Base-by-base conservation (phyloP, 2,329 filamentous ascomycete species). In the Pyrenophora seminiperda region DNA sequence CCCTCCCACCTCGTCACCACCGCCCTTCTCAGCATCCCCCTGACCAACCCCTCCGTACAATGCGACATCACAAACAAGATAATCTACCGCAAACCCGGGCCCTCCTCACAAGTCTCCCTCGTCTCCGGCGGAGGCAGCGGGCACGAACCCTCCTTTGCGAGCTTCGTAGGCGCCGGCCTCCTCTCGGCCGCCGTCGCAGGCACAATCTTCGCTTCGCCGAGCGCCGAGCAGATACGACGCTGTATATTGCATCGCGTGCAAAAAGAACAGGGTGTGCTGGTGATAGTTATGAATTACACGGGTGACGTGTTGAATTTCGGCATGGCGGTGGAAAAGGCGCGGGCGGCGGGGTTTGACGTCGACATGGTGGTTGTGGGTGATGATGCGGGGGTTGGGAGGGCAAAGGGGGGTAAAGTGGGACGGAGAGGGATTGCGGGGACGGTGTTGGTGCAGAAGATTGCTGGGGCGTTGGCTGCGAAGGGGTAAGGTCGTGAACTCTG, bases 221-320 rank as follows among this genome's bases (percentile, higher is more conserved):
- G 83, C 5, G 87, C 90, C 0, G 87, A 94, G 74, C 92, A 97
- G 76, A 86, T 97, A 46, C 84, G 90, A 47, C 80, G 83, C 59
- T 90, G 86, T 51, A 87, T 95, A 44, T 83, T 87, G 66, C 82
- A 85, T 33, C 81, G 89, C 15, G 88, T 96, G 3, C 84, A 89
- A 53, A 81, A 82, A 3, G 79, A 82, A 36, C 82, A 84, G 54
- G 93, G 92, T 18, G 88, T 96, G 1, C 73, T 97, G 32, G 88
- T 96, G n/a, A 87, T 92, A 5, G 89, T 96, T 22, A 96, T 96
- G 90, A 97, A 97, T 73, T 96, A 96, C 74, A 96, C 91, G 24
- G 78, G 78, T 2, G 78, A 80, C 54, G 72, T 96, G 45, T 81
- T 97, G 61, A 95, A 96, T 76, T 97, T 97, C 69, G 92, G 91